Conservation (phyloP, 2,329 filamentous ascomycete genomes). For the Rhinocladiella mackenziei region DNA sequence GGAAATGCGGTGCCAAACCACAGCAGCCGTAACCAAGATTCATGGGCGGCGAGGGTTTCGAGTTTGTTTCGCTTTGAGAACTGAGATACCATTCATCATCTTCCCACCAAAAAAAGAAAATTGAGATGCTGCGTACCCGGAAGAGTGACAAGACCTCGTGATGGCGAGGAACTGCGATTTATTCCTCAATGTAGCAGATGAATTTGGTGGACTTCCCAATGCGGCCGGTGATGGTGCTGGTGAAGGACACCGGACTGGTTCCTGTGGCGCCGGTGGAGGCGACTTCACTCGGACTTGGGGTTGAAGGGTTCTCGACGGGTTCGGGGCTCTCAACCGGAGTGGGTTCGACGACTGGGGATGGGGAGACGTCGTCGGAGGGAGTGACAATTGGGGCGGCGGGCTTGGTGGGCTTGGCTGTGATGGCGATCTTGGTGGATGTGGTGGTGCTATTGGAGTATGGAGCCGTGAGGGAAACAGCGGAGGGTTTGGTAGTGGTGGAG, state of each 20-base stretch:
- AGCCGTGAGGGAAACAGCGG: not conserved
- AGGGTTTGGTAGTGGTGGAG: slow-evolving; percentile 1
- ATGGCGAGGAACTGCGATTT: too few species aligned
- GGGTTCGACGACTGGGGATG: not conserved
- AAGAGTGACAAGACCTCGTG: too few species aligned
- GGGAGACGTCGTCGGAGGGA: not conserved
- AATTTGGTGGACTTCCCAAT: slow-evolving; percentile 25
- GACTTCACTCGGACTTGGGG: not conserved
- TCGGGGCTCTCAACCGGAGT: not conserved
- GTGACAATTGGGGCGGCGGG: slow-evolving; percentile 17
- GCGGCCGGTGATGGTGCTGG: slow-evolving; percentile 23
- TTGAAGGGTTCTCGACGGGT: not conserved
- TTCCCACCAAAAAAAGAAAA: too few species aligned
- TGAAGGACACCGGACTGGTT: slow-evolving; percentile 20
- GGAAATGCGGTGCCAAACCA: too few species aligned
- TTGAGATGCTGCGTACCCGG: too few species aligned
- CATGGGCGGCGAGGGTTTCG: too few species aligned
- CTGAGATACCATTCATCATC: too few species aligned
- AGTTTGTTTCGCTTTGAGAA: too few species aligned
- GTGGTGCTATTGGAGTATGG: not conserved
- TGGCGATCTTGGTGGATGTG: slow-evolving; percentile 14
- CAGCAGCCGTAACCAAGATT: too few species aligned
- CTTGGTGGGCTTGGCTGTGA: slow-evolving; percentile 18
- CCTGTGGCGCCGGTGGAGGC: not conserved
- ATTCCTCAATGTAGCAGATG: slow-evolving; percentile 21